A percentile compares a stretch with the other conserved stretches of the same genome.
These are phyloP conservation scores for Fraxinus sp. DNA, from an alignment of 305 asterid species.

Conservation along the genomic window DNA sequence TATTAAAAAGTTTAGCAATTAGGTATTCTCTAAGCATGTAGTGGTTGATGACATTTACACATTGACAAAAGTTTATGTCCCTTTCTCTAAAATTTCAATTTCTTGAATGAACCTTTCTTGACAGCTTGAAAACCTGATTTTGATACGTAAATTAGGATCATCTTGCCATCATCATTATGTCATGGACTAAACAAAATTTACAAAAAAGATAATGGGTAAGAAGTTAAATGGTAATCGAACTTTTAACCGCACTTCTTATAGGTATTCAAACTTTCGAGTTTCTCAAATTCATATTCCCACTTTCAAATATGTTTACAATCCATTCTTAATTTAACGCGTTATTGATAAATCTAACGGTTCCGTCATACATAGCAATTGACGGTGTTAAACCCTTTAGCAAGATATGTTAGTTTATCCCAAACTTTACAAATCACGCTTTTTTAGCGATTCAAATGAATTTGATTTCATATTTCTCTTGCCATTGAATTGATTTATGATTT, in stretches of 20 bases:
- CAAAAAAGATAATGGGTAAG: background rate
- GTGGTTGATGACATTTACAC: constrained; percentile 19
- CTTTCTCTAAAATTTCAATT: constrained; percentile 11
- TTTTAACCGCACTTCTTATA: background rate
- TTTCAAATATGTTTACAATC: background rate
- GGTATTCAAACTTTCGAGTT: background rate
- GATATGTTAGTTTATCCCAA: background rate
- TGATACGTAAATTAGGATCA: background rate
- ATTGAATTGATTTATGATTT: background rate
- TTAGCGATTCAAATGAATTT: background rate
- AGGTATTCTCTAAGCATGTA: constrained; percentile 10
- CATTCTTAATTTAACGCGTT: background rate
- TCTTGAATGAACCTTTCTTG: background rate
- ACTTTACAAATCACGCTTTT: background rate
- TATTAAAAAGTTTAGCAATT: constrained; percentile 4
- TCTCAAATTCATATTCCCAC: background rate
- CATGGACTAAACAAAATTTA: background rate
- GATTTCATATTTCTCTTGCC: background rate
- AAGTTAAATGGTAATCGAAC: too few species aligned
- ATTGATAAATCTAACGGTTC: background rate
- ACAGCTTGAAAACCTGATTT: background rate
- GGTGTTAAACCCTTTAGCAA: background rate
- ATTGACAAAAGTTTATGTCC: background rate
- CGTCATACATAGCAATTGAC: background rate
- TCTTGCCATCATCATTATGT: background rate